phyloP scores from a whole-genome alignment of 495 filamentous ascomycete species.

The Usnea hakonensis region DNA sequence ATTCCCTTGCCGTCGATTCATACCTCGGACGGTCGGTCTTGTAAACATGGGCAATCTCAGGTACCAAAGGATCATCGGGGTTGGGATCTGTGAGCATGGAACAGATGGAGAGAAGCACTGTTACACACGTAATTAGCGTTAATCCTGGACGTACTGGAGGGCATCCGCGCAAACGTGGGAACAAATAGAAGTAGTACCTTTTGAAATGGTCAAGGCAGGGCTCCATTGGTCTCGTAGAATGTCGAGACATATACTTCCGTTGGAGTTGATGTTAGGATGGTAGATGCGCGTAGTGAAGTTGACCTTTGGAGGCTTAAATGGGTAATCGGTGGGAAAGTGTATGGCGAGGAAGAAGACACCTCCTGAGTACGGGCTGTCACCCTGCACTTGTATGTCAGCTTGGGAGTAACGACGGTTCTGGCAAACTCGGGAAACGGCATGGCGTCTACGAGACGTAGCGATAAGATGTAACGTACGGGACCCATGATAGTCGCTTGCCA shows the following conservation, averaged over 20 bases:
- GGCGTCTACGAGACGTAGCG: neutral
- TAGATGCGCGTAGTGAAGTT: slow-evolving; percentile 99
- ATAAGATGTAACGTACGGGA: slow-evolving; percentile 62
- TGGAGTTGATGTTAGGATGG: slow-evolving; percentile 99
- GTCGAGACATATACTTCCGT: slow-evolving; percentile 97
- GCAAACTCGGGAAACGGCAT: neutral
- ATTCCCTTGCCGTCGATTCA: slow-evolving; percentile 93
- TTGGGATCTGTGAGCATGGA: slow-evolving; percentile 99
- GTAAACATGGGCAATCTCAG: slow-evolving; percentile 98
- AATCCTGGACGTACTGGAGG: neutral
- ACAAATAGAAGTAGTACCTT: slow-evolving; percentile 55
- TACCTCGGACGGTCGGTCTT: slow-evolving; percentile 95
- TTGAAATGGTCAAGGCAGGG: slow-evolving; percentile 95
- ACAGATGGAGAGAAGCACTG: slow-evolving; percentile 96
- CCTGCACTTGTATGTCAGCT: slow-evolving; percentile 37
- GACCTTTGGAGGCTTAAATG: slow-evolving; percentile 99
- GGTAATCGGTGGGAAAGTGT: slow-evolving; percentile 99
- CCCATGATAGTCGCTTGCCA: slow-evolving; percentile 99
- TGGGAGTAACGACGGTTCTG: neutral
- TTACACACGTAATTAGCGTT: slow-evolving; percentile 1
- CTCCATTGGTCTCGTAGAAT: slow-evolving; percentile 99
- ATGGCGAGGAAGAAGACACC: slow-evolving; percentile 98
- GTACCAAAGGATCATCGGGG: slow-evolving; percentile 95
- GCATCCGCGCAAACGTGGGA: neutral
- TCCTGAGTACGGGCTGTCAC: slow-evolving; percentile 91